Evolutionary conservation across 805 yeast genomes (phyloP).

Genomic region (Yarrowia bubula): DNA sequence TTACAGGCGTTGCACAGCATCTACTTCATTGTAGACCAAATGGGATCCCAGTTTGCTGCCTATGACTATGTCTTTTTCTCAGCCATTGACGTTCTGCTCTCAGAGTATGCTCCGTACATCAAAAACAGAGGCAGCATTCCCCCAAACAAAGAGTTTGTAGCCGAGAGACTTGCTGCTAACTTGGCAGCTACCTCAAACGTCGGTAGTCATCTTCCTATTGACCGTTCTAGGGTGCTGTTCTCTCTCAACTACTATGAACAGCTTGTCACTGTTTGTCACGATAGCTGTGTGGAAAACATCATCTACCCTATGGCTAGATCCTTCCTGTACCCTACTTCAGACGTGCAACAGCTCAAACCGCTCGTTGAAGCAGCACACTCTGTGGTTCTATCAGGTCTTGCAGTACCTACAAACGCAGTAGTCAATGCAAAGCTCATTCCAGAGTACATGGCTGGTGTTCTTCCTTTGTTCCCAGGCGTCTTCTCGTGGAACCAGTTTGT

Average conservation of each 20-base stretch:
- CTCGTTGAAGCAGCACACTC: slow-evolving; percentile 66
- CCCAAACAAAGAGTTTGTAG: slow-evolving; percentile 6
- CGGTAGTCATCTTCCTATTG: slow-evolving; percentile 29
- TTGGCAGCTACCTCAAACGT: slow-evolving; percentile 37
- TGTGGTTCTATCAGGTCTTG: slow-evolving; percentile 46
- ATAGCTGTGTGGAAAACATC: slow-evolving; percentile 40
- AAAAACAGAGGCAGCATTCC: slow-evolving; percentile 10
- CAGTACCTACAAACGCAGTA: slow-evolving; percentile 27
- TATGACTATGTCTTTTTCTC: slow-evolving; percentile 59
- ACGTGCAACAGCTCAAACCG: slow-evolving; percentile 32
- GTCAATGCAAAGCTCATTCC: slow-evolving; percentile 32
- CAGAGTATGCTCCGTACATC: slow-evolving; percentile 7
- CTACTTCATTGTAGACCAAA: slow-evolving; percentile 34
- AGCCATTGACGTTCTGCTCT: slow-evolving; percentile 44
- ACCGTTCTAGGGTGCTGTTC: slow-evolving; percentile 36
- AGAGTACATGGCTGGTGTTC: slow-evolving; percentile 48
- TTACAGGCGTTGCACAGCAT: slow-evolving; percentile 31
- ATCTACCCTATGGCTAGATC: slow-evolving; percentile 37
- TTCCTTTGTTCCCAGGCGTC: slow-evolving; percentile 55
- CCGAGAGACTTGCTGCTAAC: slow-evolving; percentile 34
- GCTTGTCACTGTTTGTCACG: slow-evolving; percentile 39
- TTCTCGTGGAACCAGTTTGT: slow-evolving; percentile 55
- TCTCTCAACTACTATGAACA: slow-evolving; percentile 40
- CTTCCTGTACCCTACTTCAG: slow-evolving; percentile 31
- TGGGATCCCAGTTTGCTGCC: slow-evolving; percentile 40